Percentiles rank a stretch among this genome's conserved stretches.
phyloP scores from a whole-genome alignment of 2,329 filamentous ascomycete species.

The Lasiodiplodia sp. region DNA sequence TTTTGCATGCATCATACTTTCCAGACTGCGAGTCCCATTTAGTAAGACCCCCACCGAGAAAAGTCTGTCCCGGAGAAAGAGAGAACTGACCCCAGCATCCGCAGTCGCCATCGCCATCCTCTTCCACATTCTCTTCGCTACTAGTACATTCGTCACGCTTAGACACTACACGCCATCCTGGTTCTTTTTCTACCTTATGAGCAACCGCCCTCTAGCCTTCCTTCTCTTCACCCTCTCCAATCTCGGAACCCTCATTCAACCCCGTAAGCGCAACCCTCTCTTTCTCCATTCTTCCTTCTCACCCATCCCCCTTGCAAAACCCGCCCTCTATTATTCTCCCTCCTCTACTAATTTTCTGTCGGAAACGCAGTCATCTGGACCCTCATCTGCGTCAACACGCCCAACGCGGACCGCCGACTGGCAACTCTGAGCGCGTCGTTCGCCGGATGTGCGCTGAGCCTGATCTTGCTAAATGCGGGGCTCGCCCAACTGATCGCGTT shows the following conservation, averaged over 20 bases:
- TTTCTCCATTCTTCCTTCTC: too few species aligned
- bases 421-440: neutral
- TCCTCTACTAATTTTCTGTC: too few species aligned
- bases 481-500: too few species aligned
- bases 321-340: too few species aligned
- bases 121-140: neutral
- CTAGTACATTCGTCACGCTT: neutral
- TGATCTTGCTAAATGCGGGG: neutral
- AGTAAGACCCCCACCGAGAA: neutral
- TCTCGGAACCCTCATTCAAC: neutral
- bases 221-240: neutral
- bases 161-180: neutral
- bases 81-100: neutral
- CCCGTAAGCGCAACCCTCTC: neutral
- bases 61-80: neutral
- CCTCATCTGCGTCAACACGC: neutral
- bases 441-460: neutral
- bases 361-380: too few species aligned
- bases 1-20: neutral
- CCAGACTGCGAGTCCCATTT: neutral
- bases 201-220: neutral
- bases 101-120: neutral
- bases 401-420: neutral
- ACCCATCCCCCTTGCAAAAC: too few species aligned
- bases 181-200: neutral